Base-by-base conservation (phyloP, 2,329 filamentous ascomycete genomes). In the Epichloe hybrida region DNA sequence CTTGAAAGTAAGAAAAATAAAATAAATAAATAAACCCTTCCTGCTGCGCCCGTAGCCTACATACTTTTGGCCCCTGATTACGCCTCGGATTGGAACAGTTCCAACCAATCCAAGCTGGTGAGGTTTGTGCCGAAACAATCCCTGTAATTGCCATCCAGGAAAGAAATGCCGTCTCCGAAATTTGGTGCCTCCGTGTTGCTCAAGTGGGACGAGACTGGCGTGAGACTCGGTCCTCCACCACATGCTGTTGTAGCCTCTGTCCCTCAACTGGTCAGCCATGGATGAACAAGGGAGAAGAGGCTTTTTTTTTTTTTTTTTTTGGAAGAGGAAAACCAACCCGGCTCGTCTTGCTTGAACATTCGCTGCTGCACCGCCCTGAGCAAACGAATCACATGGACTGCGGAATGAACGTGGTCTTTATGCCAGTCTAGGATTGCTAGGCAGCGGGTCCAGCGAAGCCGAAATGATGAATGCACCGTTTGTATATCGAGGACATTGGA, bases 91-190 rank as follows among this genome's bases (percentile, higher is more conserved):
- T 44, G 48, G 12, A 50, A 50, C 1, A 50, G 3, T 34, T 50
- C 48, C 35, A 50, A 12, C 48, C 48, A 50, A 21, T 50, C 35
- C 35, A 50, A 34, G 20, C 23, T 50, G 6, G 41, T 15, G n/a
- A 50, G 41, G 40, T 45, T 34, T 4, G 48, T 38, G 11, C 48
- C 48, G 20, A 44, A 45, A 23, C 37, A 43, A 13, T 50, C 48
- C 17, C 45, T 20, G 21, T 45, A 23, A 34, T 42, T 45, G 13
- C 27, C 41, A 12, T 39, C 35, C 12, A 38, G 20, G 34, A 42
- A 44, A 13, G 21, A 34, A 15, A 42, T 27, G 6, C 35, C 21
- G 7, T 50, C 41, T 5, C 11, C 48, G 1, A 45, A 39, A 34
- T n/a, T 39, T 5, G 48, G 21, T 17, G 20, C 48, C 4, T 40